Base-by-base conservation (phyloP, 805 yeast species). In the Candida xyloterini region DNA sequence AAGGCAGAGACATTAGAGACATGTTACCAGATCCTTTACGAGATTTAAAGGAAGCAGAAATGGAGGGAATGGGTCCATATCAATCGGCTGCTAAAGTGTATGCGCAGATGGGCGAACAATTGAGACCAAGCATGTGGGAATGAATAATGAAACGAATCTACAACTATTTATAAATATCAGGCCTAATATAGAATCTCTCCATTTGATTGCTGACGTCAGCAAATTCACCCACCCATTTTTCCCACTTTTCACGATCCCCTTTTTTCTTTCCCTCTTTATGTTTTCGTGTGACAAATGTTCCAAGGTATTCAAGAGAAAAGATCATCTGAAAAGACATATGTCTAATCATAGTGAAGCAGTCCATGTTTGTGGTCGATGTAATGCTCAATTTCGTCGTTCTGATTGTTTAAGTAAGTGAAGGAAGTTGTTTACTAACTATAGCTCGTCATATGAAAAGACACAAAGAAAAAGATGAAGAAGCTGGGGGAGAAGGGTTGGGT, bases 1-100 rank as follows among this genome's bases (percentile, higher is more conserved):
- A 60, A 6, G 73, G 74, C 5, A 56, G 56, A 14, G 74, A 68
- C 42, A 61, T 71, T 10, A 45, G 62, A 24, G 62, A 58, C 23
- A 24, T 36, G 36, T 37, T 59, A 4, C 53, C 60, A 3, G 59
- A 59, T 40, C 63, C 63, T 24, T 38, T 59, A 20, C 44, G 37
- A 25, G 57, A 55, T 42, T 16, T 59, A 13, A 54, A 46, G 33
- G 52, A 51, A 10, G 49, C 39, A 10, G 54, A 46, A n/a, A 31
- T 57, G 15, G 23, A 24, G 15, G 48, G 43, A 14, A 13, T 40
- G 35, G 48, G 57, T 13, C 40, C 56, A 7, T 55, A 47, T 32
- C 55, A 54, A 15, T 43, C 55, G n/a, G 58, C 58, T 1, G 41
- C 50, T 16, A 38, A 38, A 10, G 56, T 55, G 3, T 46, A 47